Conservation (phyloP, 768 basidiomycete genomes). For the Pulveroboletus sp. region DNA sequence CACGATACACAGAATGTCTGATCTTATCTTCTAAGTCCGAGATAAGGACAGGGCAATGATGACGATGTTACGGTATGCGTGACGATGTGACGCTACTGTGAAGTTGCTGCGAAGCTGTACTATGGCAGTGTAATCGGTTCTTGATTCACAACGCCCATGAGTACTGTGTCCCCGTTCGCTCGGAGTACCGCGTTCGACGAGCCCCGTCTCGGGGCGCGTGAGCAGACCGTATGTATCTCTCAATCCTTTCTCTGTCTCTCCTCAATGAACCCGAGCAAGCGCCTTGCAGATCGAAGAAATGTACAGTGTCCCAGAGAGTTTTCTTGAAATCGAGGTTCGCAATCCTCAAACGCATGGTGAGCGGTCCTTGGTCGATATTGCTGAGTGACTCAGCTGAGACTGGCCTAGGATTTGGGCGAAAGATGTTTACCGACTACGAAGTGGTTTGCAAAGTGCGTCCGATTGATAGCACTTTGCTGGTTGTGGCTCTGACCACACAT, state of each 20-base stretch:
- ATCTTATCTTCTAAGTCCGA: no score
- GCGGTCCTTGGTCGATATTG: not conserved
- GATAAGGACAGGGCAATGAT: slow-evolving; percentile 26
- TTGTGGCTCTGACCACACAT: slow-evolving; percentile 1
- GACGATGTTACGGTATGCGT: slow-evolving; percentile 28
- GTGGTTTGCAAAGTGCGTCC: slow-evolving; percentile 84
- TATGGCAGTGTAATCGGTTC: no score
- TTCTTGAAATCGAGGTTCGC: slow-evolving; percentile 94
- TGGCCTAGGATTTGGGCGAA: slow-evolving; percentile 75
- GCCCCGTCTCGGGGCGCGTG: slow-evolving; percentile 43
- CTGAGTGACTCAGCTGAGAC: not conserved
- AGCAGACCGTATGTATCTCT: slow-evolving; percentile 49
- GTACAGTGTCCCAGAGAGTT: slow-evolving; percentile 96
- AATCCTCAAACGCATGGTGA: slow-evolving; percentile 96
- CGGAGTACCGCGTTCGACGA: slow-evolving; percentile 57
- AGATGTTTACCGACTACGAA: slow-evolving; percentile 99
- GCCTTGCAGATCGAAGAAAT: slow-evolving; percentile 85
- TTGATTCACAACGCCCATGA: slow-evolving; percentile 27
- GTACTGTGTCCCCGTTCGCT: slow-evolving; percentile 55
- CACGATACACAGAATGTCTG: no score
- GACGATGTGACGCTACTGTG: slow-evolving; percentile 18
- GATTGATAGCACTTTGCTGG: not conserved
- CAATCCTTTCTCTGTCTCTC: slow-evolving; percentile 6
- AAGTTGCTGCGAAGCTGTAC: slow-evolving; percentile 19
- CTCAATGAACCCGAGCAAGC: slow-evolving; percentile 35